phyloP scores from a whole-genome alignment of 371 early-diverging fungal species.

The Actinomortierella wolfii region DNA sequence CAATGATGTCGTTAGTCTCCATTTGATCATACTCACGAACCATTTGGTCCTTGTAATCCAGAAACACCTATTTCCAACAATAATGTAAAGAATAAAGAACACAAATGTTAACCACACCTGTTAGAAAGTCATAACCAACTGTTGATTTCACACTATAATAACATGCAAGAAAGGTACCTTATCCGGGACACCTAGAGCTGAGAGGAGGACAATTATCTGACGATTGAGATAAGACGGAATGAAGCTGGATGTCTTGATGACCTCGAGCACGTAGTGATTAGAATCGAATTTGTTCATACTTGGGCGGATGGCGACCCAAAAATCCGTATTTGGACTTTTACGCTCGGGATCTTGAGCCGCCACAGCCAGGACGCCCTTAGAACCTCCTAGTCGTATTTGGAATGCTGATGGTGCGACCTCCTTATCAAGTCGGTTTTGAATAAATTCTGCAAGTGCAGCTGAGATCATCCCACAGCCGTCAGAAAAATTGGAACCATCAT shows the following conservation, averaged over 20 bases:
- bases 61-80: constrained; percentile 44
- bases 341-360: constrained; percentile 7
- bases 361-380: constrained; percentile 73
- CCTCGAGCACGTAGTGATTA: constrained; percentile 61
- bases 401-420: constrained; percentile 68
- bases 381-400: constrained; percentile 83
- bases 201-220: constrained; percentile 72
- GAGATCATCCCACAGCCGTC: constrained; percentile 89
- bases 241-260: constrained; percentile 59
- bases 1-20: constrained; percentile 49
- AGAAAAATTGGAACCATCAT: constrained; percentile 67
- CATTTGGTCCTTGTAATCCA: constrained; percentile 54
- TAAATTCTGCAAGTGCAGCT: constrained; percentile 52
- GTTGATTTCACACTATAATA: no score
- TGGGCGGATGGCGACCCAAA: constrained; percentile 58
- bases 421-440: constrained; percentile 57
- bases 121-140: not conserved
- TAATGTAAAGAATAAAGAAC: not conserved
- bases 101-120: not conserved
- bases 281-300: constrained; percentile 77
- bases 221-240: constrained; percentile 73
- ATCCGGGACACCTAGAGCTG: constrained; percentile 67
- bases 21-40: constrained; percentile 51
- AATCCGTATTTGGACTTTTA: not conserved
- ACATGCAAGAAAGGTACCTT: constrained; percentile 10